A percentile compares a stretch with the other conserved stretches of the same genome.
phyloP scores from a whole-genome alignment of 2,329 filamentous ascomycete genomes.

The Penicillium palitans region DNA sequence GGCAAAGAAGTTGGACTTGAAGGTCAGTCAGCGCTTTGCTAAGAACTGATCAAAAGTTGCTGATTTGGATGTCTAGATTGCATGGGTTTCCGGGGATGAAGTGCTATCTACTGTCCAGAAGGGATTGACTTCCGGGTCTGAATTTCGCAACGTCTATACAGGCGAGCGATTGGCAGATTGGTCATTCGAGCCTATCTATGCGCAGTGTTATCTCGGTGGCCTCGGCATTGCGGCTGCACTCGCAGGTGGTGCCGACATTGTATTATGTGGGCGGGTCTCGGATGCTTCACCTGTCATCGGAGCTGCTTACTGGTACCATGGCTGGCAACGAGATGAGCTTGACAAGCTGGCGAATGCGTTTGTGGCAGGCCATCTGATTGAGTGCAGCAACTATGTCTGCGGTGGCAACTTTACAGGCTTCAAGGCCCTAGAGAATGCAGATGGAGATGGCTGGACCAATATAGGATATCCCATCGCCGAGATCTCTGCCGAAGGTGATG shows the following conservation, averaged over 20 bases:
- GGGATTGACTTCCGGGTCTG: conserved; percentile 32
- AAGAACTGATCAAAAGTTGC: background rate
- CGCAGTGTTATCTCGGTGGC: conserved; percentile 42
- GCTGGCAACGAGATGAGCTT: conserved; percentile 42
- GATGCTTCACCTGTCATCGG: conserved; percentile 48
- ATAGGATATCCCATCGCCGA: conserved; percentile 51
- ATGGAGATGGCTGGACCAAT: conserved; percentile 44
- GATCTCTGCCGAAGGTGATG: conserved; percentile 43
- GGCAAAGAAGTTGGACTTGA: conserved; percentile 44
- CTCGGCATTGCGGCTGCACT: conserved; percentile 44
- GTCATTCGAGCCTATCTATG: conserved; percentile 37
- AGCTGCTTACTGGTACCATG: conserved; percentile 47
- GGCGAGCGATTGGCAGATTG: conserved; percentile 35
- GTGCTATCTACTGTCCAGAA: conserved; percentile 38
- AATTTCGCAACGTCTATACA: conserved; percentile 45
- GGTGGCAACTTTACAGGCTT: conserved; percentile 50
- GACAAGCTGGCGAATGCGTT: conserved; percentile 44
- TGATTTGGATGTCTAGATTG: conserved; percentile 31
- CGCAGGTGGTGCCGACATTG: conserved; percentile 46
- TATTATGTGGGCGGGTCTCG: conserved; percentile 47
- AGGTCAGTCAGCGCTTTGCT: conserved; percentile 18
- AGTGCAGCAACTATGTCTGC: conserved; percentile 46
- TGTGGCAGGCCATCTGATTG: conserved; percentile 42
- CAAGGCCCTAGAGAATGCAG: conserved; percentile 33
- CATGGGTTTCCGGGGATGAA: conserved; percentile 52